phyloP scores from a whole-genome alignment of 345 rosid species.

The Turnera subulata region DNA sequence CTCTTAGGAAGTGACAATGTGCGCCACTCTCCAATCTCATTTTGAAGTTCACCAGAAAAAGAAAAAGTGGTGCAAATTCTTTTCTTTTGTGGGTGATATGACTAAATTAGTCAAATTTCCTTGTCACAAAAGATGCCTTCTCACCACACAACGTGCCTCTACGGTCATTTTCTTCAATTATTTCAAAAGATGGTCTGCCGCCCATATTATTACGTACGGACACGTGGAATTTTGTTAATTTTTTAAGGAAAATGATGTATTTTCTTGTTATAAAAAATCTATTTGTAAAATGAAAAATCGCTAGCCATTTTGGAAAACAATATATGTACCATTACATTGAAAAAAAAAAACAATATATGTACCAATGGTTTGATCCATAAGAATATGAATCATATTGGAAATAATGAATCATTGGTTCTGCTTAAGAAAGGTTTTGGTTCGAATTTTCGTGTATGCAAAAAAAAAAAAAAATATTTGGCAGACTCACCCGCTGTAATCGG shows the following conservation, averaged over 20 bases:
- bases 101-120: background rate
- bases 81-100: background rate
- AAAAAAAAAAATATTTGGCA: background rate
- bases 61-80: background rate
- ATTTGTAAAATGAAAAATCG: no score
- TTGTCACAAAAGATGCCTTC: background rate
- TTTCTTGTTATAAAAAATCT: no score
- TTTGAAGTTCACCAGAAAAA: background rate
- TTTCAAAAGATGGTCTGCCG: slow-evolving; percentile 1
- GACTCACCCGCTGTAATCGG: no score
- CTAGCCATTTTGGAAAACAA: no score
- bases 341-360: no score
- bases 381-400: no score
- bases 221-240: background rate
- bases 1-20: slow-evolving; percentile 11
- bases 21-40: background rate
- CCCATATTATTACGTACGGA: background rate
- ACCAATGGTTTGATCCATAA: no score
- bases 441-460: no score
- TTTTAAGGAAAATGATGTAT: no score
- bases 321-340: no score
- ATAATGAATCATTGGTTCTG: no score
- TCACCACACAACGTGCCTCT: background rate
- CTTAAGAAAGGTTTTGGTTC: no score
- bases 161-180: background rate